Evolutionary conservation across 148 eudicot genomes (phyloP).

Genomic region (Rhododendron vialii): DNA sequence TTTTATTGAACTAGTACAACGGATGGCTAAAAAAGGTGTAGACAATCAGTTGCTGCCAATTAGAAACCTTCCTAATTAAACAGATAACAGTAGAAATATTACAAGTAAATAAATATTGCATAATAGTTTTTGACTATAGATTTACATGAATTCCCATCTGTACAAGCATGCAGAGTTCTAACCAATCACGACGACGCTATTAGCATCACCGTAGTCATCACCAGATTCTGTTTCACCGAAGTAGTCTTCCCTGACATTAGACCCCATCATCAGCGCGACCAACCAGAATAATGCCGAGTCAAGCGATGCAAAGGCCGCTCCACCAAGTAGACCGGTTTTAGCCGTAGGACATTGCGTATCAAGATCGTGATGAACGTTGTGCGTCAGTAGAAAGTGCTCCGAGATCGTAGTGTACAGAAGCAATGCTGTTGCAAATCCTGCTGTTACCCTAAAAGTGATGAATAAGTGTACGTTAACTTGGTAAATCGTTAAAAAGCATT

Average conservation of each 20-base stretch:
- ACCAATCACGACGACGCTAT: not conserved
- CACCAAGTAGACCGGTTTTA: constrained; percentile 1
- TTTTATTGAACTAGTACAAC: not conserved
- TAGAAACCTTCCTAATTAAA: not conserved
- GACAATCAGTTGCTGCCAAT: not conserved
- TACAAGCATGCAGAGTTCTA: not conserved
- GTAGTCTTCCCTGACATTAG: not conserved
- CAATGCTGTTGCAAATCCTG: constrained; percentile 4
- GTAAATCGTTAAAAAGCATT: not conserved
- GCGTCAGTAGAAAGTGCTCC: not conserved
- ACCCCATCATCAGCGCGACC: not conserved
- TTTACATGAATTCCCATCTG: not conserved
- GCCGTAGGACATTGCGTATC: not conserved
- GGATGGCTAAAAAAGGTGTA: not conserved
- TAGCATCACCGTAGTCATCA: not conserved
- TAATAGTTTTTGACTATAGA: not conserved
- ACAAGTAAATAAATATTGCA: not conserved
- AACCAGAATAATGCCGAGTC: constrained; percentile 3
- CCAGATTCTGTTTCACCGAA: not conserved
- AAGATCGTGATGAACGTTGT: not conserved
- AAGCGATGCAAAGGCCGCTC: not conserved
- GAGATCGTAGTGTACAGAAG: not conserved
- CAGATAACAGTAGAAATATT: not conserved
- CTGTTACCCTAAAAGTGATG: not conserved
- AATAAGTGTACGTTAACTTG: not conserved